Percentiles rank a stretch among this genome's conserved stretches.
Conservation (phyloP, 1,139 yeast species). For the Lodderomyces beijingensis region DNA sequence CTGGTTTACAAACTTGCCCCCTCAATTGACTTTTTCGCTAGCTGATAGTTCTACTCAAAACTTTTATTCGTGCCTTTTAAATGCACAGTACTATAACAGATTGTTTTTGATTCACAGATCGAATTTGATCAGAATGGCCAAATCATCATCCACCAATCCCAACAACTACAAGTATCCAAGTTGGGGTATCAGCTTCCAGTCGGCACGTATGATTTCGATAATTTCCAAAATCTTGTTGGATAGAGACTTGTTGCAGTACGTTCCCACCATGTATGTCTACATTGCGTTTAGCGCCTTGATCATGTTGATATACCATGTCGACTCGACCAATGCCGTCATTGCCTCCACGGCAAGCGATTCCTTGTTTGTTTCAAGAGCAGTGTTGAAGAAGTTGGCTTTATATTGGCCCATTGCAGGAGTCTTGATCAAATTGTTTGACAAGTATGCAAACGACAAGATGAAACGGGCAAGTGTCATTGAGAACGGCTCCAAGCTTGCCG, state of each 20-base stretch:
- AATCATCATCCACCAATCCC: constrained; percentile 38
- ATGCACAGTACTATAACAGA: constrained; percentile 70
- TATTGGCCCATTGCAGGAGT: constrained; percentile 44
- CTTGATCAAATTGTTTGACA: constrained; percentile 38
- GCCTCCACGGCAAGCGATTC: constrained; percentile 60
- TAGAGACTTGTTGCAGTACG: constrained; percentile 46
- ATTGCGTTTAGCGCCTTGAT: constrained; percentile 65
- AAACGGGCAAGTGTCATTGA: constrained; percentile 44
- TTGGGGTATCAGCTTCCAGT: constrained; percentile 83
- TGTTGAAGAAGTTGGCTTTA: constrained; percentile 49
- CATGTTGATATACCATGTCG: constrained; percentile 72
- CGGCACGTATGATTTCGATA: constrained; percentile 74
- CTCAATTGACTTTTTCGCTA: constrained; percentile 58
- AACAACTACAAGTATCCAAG: constrained; percentile 63
- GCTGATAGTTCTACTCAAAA: constrained; percentile 50
- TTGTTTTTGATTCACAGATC: constrained; percentile 71
- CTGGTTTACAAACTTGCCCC: constrained; percentile 71
- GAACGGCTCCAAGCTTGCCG: constrained; percentile 35
- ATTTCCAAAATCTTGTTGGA: constrained; percentile 58
- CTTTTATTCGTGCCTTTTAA: constrained; percentile 58
- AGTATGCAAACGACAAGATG: constrained; percentile 43
- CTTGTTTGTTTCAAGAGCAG: constrained; percentile 47
- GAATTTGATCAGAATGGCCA: constrained; percentile 54
- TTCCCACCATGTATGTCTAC: constrained; percentile 56
- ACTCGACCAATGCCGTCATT: constrained; percentile 53